These are phyloP conservation scores for Solanum etuberosum DNA, from an alignment of 257 asterid species.

Conservation along the genomic window DNA sequence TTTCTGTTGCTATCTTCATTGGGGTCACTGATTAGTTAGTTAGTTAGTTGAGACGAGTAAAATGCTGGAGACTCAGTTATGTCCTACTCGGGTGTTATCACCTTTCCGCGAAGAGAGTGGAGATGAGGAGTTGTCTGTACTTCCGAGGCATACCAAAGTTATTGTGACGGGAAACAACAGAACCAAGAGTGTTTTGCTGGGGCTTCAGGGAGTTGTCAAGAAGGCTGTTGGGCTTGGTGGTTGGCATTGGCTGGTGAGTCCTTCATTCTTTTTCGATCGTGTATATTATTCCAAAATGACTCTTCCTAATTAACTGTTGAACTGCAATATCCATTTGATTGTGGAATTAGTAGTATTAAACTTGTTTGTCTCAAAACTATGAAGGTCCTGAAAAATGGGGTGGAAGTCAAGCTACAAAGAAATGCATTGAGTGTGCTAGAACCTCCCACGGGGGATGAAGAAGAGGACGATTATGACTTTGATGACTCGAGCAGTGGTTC, in stretches of 20 bases:
- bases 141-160: slow-evolving; percentile 95
- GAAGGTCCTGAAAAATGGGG: slow-evolving; percentile 90
- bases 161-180: slow-evolving; percentile 92
- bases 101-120: slow-evolving; percentile 84
- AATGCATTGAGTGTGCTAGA: slow-evolving; percentile 91
- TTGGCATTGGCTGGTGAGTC: slow-evolving; percentile 97
- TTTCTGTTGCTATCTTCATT: not conserved
- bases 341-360: not conserved
- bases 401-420: slow-evolving; percentile 89
- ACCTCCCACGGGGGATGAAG: slow-evolving; percentile 89
- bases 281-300: not conserved
- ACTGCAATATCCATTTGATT: not conserved
- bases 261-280: not conserved
- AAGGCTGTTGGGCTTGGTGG: slow-evolving; percentile 99
- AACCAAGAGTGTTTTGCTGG: slow-evolving; percentile 91
- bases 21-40: not conserved
- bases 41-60: not conserved
- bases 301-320: not conserved
- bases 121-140: slow-evolving; percentile 85
- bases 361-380: not conserved
- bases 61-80: slow-evolving; percentile 65
- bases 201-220: slow-evolving; percentile 95
- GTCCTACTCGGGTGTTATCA: slow-evolving; percentile 55
- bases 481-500: slow-evolving; percentile 79
- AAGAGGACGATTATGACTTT: slow-evolving; percentile 53